Base-by-base conservation (phyloP, 106 monocot genomes). In the Dioscorea dumetorum region DNA sequence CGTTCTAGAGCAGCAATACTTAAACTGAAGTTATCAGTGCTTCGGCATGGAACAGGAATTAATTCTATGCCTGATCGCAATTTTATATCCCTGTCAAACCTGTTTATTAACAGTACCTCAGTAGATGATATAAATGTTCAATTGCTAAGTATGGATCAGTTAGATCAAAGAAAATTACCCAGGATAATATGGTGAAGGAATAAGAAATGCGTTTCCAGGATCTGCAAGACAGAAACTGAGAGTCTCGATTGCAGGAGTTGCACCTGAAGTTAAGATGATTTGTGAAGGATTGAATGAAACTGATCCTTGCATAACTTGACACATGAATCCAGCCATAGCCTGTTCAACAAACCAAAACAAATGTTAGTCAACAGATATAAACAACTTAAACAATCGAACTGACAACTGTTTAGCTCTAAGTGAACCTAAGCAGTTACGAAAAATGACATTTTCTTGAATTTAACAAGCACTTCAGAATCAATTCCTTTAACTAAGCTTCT, bases 21-120 rank as follows among this genome's bases (percentile, higher is more conserved):
- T 60, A 93, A 67, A 63, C 41, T 99, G 61, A 99, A 99, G 68
- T 83, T 83, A 34, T 90, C 84, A 0, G 93, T 78, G 72, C 92
- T 93, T 66, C 90, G 87, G 64, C 99, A 99, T 56, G 90, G 92
- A 65, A 93, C 87, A 24, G 99, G 93, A 67, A 99, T 90, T 33
- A 99, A 67, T 53, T 99, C 99, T 50, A 99, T 62, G 4, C 99
- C 90, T 57, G 80, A 79, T 72, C 99, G 76, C 72, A 70, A 83
- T 53, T 93, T 93, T 69, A 99, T 79, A 68, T 99, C 93, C 68
- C 87, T 72, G 60, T 99, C 99, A 80, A 87, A 99, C 63, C 88
- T 99, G 80, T 17, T 72, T 58, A 66, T 66, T 49, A 20, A 49
- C 32, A 33, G 21, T n/a, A 41, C 49, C 49, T 66, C 21, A 66